Percentiles rank a stretch among this genome's conserved stretches.
phyloP scores from a whole-genome alignment of 1,139 yeast genomes.

The Yamadazyma buinensis region DNA sequence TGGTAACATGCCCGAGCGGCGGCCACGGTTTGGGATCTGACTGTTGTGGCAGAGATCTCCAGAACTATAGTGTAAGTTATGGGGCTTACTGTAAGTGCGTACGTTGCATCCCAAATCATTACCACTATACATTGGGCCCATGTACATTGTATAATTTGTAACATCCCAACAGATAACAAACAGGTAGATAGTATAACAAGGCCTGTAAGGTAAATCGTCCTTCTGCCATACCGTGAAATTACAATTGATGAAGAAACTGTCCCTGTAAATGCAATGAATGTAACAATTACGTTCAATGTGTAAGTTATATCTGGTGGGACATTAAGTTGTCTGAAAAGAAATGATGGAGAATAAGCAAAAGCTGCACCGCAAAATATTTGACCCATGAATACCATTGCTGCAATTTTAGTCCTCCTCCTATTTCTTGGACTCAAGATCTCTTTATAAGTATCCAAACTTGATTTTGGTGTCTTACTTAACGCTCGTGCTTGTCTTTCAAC shows the following conservation, averaged over 20 bases:
- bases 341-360: slow-evolving; percentile 22
- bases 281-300: slow-evolving; percentile 26
- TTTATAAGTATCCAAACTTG: slow-evolving; percentile 9
- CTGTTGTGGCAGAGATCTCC: slow-evolving; percentile 19
- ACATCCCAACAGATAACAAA: slow-evolving; percentile 43
- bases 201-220: slow-evolving; percentile 24
- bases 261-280: slow-evolving; percentile 22
- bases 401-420: slow-evolving; percentile 21
- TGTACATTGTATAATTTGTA: slow-evolving; percentile 19
- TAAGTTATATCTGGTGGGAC: slow-evolving; percentile 16
- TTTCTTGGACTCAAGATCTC: slow-evolving; percentile 20
- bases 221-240: slow-evolving; percentile 20
- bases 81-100: slow-evolving; percentile 19
- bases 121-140: slow-evolving; percentile 20
- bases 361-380: slow-evolving; percentile 22
- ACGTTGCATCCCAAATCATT: slow-evolving; percentile 18
- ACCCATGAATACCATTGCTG: slow-evolving; percentile 19
- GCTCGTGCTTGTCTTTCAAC: slow-evolving; percentile 10
- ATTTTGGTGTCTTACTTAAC: not conserved
- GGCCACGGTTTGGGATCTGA: slow-evolving; percentile 20
- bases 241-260: slow-evolving; percentile 21
- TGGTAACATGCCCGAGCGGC: slow-evolving; percentile 18
- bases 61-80: slow-evolving; percentile 18
- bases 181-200: slow-evolving; percentile 16
- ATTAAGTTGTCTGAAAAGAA: slow-evolving; percentile 24